Base-by-base conservation (phyloP, 352 stramenopile species). In the Globisporangium heterothallicum region DNA sequence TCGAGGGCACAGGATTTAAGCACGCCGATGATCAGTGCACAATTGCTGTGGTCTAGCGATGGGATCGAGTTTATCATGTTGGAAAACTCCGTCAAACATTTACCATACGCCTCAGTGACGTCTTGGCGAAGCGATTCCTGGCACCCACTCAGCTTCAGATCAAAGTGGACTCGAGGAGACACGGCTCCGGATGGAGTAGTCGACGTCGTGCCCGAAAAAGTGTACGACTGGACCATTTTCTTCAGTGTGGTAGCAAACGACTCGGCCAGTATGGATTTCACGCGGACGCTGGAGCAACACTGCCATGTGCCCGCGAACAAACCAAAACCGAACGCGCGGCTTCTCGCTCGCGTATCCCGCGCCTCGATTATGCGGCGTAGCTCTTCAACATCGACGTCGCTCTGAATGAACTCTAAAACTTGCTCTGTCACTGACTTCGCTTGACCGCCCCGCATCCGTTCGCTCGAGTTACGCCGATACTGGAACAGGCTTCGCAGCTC, bases 401-500 rank as follows among this genome's bases (percentile, higher is more conserved):
- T 92, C 42, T 92, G 82, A 51, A 92, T 81, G 58, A 92, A 92
- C 42, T 89, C 82, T 2, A 92, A 69, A 18, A 92, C 78, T 64
- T 91, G 75, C 32, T 92, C 82, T 3, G 82, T 92, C 32, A 89
- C 75, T 0, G 79, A 85, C 53, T 89, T 92, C 2, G 46, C 49
- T 53, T 84, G 64, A 0, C 63, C 58, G 16, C 64, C 54, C 27
- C 79, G 72, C 12, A 82, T 53, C 16, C 82, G 59, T 30, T 89
- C 82, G 58, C 75, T 86, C n/a, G 77, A 91, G 44, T 64, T 82
- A 30, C 76, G 68, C n/a, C 82, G 65, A 43, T 92, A 92, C 49
- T 87, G 63, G 29, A 92, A 77, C 14, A 89, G 49, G 32, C 70
- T 85, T 21, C 78, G 59, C 6, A 92, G 54, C 44, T 90, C 78